Evolutionary conservation across 2,329 filamentous ascomycete genomes (phyloP), one percentile per base, ranked within the genome.

Genomic region (Fusarium solani-melongenae): DNA sequence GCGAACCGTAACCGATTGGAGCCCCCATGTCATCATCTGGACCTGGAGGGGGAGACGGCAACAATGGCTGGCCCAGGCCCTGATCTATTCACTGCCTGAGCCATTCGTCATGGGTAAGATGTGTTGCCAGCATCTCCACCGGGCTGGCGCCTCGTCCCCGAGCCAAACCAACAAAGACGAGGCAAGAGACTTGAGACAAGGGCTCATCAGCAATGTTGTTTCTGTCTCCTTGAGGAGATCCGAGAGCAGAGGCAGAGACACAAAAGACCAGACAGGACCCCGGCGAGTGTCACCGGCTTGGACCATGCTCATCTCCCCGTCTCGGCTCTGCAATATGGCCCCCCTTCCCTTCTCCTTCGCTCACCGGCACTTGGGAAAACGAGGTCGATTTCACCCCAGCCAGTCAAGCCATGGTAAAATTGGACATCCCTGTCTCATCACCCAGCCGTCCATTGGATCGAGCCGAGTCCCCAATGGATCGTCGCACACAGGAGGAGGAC

Each of bases 1-100:
- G 66, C 65, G 62, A 67, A 58, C 51, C 69, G 69, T 39, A 31
- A 49, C n/a, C 58, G 58, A 61, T 9, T 31, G 29, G 41, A 61
- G 27, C 36, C 69, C 71, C 63, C 22, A 73, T 75, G 70, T 75
- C 72, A 69, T 72, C 69, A 67, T 72, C 22, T 44, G 39, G 38
- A 36, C 31, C 31, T 33, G 36, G 39, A 22, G 44, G 27, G 70
- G 51, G 41, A 59, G 51, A 66, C 61, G 34, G 44, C 59, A 41
- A 65, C 61, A 65, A 69, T 62, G 64, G 57, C 67, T 62, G n/a
- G 71, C 71, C 71, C 36, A 66, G 71, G 71, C 71, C 71, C 46
- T 31, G 60, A 64, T 59, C 71, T 49, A 65, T 68, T 51, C 29
- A 51, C 46, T 51, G 46, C 46, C 46, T 29, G 46, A 51, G 24